Evolutionary conservation across 257 asterid genomes (phyloP).

Genomic region (Rehmannia glutinosa): DNA sequence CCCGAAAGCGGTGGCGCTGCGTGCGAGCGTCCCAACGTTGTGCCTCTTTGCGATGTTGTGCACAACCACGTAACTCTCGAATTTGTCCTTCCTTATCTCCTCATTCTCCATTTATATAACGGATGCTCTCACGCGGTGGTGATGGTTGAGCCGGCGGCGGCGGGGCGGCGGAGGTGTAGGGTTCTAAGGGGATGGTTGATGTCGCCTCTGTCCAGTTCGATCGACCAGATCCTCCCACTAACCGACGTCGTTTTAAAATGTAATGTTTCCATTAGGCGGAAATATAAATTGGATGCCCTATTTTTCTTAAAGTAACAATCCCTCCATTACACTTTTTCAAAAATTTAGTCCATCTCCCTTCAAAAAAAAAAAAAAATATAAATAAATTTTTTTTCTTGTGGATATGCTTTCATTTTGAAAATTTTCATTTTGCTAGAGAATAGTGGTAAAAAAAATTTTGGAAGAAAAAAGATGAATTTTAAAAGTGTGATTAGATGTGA

Average conservation of each 20-base stretch:
- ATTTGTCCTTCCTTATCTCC: conserved; percentile 26
- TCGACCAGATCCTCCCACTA: background rate
- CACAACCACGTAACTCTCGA: conserved; percentile 73
- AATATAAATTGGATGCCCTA: background rate
- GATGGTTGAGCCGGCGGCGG: background rate
- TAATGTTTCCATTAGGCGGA: background rate
- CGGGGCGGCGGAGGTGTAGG: conserved; percentile 24
- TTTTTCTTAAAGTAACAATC: background rate
- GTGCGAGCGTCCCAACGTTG: conserved; percentile 95
- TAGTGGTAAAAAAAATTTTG: too few species aligned
- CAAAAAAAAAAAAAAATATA: too few species aligned
- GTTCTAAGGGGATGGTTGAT: conserved; percentile 6
- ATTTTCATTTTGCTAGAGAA: too few species aligned
- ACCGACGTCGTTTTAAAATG: conserved; percentile 23
- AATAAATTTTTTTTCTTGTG: too few species aligned
- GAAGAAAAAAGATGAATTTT: too few species aligned
- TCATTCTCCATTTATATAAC: conserved; percentile 36
- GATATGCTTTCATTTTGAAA: too few species aligned
- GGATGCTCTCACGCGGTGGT: background rate
- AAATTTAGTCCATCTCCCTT: background rate
- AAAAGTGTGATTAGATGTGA: too few species aligned
- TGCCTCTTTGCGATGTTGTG: conserved; percentile 98
- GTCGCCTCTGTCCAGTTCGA: background rate
- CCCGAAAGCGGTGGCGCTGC: conserved; percentile 98
- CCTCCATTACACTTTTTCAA: background rate